phyloP scores from a whole-genome alignment of 306 rosid species.

The Pachyrhizus erosus region DNA sequence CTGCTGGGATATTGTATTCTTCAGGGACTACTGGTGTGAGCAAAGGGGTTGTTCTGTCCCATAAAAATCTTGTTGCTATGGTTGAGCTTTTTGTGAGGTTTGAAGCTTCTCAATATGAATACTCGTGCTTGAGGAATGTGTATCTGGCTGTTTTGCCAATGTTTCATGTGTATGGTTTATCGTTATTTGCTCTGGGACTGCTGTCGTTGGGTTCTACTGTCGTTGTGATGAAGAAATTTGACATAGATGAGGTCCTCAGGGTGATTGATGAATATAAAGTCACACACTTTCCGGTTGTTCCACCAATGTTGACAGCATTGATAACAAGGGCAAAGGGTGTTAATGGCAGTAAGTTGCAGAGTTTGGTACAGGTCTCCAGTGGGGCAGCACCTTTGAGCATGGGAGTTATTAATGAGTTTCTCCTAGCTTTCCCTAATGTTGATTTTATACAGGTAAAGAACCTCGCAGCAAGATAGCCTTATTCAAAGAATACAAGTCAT shows the following conservation, averaged over 20 bases:
- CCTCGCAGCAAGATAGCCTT: neutral
- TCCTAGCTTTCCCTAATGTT: constrained; percentile 59
- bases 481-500: constrained; percentile 11
- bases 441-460: constrained; percentile 85
- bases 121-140: constrained; percentile 57
- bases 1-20: constrained; percentile 78
- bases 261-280: constrained; percentile 67
- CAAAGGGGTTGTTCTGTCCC: constrained; percentile 82
- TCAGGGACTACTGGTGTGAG: constrained; percentile 89
- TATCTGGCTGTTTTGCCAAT: constrained; percentile 76
- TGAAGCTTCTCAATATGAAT: constrained; percentile 79
- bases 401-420: constrained; percentile 56
- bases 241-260: constrained; percentile 52
- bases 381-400: constrained; percentile 77
- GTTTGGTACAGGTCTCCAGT: constrained; percentile 76
- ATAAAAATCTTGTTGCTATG: constrained; percentile 66
- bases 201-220: constrained; percentile 76
- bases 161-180: constrained; percentile 81
- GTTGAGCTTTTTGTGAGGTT: constrained; percentile 71
- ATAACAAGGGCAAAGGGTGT: constrained; percentile 47
- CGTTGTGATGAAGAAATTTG: constrained; percentile 71
- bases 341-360: constrained; percentile 50
- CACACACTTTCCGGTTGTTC: constrained; percentile 82
- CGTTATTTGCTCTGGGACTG: constrained; percentile 65
- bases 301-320: constrained; percentile 69